These are phyloP conservation scores for Coemansia sp. DNA, from an alignment of 192 early-diverging fungal genomes.

Conservation along the genomic window DNA sequence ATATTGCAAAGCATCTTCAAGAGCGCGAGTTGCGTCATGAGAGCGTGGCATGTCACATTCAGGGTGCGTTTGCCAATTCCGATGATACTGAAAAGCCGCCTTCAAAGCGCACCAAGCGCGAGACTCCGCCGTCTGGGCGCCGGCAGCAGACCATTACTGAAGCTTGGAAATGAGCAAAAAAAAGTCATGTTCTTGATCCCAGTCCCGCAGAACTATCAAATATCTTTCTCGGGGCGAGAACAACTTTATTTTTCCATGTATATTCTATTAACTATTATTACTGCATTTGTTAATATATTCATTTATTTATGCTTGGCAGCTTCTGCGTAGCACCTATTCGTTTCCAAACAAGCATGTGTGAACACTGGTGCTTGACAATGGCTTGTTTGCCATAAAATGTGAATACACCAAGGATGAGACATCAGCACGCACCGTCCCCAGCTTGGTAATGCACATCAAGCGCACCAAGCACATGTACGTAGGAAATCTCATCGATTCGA, in stretches of 20 bases:
- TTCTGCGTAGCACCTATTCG: not conserved
- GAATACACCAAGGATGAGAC: constrained; percentile 42
- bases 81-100: constrained; percentile 10
- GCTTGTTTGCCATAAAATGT: constrained; percentile 65
- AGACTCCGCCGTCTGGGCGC: constrained; percentile 10
- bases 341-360: constrained; percentile 11
- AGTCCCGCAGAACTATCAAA: not conserved
- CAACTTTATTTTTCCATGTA: not conserved
- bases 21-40: constrained; percentile 49
- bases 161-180: constrained; percentile 32
- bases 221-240: too few relatives aligned
- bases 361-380: constrained; percentile 70
- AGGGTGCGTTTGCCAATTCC: constrained; percentile 18
- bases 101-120: constrained; percentile 24
- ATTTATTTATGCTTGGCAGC: not conserved
- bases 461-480: constrained; percentile 64
- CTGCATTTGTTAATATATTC: not conserved
- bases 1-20: constrained; percentile 47
- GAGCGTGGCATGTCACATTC: constrained; percentile 26
- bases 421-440: constrained; percentile 23
- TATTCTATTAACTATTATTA: constrained; percentile 1
- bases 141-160: constrained; percentile 47
- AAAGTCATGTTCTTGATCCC: not conserved
- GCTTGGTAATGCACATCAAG: constrained; percentile 46
- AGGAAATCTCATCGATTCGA: constrained; percentile 65